Percentiles rank a stretch among this genome's conserved stretches.
Evolutionary conservation across 148 eudicot genomes (phyloP).

Genomic region (Mesembryanthemum crystallinum): DNA sequence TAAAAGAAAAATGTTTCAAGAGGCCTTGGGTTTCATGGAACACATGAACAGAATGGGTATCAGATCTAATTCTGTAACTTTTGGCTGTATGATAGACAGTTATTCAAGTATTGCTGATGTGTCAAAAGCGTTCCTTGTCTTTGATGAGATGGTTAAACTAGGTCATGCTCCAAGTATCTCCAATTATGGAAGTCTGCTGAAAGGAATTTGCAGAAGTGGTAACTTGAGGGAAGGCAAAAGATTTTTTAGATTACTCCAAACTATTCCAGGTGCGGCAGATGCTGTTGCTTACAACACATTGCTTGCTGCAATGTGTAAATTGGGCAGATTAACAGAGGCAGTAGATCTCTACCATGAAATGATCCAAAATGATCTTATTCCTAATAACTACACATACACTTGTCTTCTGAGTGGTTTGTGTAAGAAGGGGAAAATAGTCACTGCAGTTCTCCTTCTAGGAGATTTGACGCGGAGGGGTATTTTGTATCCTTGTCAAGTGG

Average conservation of each 20-base stretch:
- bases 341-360: constrained; percentile 54
- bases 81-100: constrained; percentile 57
- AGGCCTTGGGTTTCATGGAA: constrained; percentile 62
- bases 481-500: constrained; percentile 43
- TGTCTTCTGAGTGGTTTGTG: constrained; percentile 62
- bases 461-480: constrained; percentile 37
- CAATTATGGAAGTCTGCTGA: constrained; percentile 67
- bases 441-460: constrained; percentile 54
- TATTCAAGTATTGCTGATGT: constrained; percentile 50
- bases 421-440: constrained; percentile 53
- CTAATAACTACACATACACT: constrained; percentile 59
- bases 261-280: constrained; percentile 51
- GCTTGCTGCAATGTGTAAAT: constrained; percentile 55
- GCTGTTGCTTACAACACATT: constrained; percentile 53
- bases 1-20: constrained; percentile 41
- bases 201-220: constrained; percentile 65
- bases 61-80: constrained; percentile 57
- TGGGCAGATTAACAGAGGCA: constrained; percentile 50
- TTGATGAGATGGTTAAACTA: constrained; percentile 57
- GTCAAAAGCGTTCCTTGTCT: constrained; percentile 52
- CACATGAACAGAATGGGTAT: constrained; percentile 53
- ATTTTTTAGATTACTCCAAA: constrained; percentile 49
- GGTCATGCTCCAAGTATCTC: constrained; percentile 59
- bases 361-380: constrained; percentile 49
- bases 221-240: constrained; percentile 46